Base-by-base conservation (phyloP, 1,284 basidiomycete species). In the Pyrrhoderma noxium region DNA sequence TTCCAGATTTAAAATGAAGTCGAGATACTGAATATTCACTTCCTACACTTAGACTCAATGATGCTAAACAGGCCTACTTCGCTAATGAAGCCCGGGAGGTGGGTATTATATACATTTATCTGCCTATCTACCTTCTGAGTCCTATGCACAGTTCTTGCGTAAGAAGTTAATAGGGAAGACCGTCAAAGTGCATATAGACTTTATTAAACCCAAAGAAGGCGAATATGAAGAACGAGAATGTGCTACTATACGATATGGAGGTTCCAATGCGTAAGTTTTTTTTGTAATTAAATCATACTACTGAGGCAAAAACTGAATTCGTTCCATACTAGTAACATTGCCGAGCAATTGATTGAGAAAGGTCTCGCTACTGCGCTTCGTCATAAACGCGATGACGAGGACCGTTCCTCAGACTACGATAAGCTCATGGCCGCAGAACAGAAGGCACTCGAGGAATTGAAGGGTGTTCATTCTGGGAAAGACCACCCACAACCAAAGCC, bases 361-460 rank as follows among this genome's bases (percentile, higher is more conserved):
- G 95, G 95, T 45, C 72, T 96, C 9, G 92, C 92, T 2, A 88
- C 85, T 49, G 89, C 91, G 8, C 82, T 97, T 41, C 83, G 94
- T 45, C 95, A 99, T 68, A 87, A 84, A 60, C 82, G 91, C 39
- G 94, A 96, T 60, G 95, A 98, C 63, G 95, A 98, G 67, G 90
- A 95, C 60, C 82, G 93, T 47, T 95, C 93, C 18, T 79, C 87
- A 11, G 94, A 97, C 64, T 93, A 90, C 59, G 95, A 99, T 70
- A 91, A 92, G 67, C 74, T 98, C 40, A 93, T 98, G 78, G 83
- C 87, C 36, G 94, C 94, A 13, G 95, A 99, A 71, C 92, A 88
- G 75, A 91, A 89, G 37, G 93, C 94, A 39, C 75, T 80, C 0
- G 66, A 84, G 1, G 94, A 93, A 51, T 65, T 67, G n/a, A 82